A percentile compares a stretch with the other conserved stretches of the same genome.
Evolutionary conservation across 306 rosid species (phyloP).

Genomic region (Prosopis cineraria): DNA sequence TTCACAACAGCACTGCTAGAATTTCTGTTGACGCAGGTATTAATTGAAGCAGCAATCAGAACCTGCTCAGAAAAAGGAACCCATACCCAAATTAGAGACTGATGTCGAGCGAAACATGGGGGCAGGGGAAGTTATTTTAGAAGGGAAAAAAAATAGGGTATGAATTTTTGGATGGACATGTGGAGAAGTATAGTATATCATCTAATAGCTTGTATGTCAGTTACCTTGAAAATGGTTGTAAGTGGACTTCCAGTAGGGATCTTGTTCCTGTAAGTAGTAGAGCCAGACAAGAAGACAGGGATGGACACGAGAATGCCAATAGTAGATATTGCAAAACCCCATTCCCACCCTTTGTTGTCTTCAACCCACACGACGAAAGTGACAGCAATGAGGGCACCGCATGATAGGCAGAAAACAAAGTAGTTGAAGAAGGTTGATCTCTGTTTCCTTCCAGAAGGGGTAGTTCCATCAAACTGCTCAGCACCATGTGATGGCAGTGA

Average conservation of each 20-base stretch:
- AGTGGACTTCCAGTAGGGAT: constrained; percentile 87
- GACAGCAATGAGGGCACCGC: constrained; percentile 81
- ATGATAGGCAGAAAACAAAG: constrained; percentile 74
- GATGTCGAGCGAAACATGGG: neutral
- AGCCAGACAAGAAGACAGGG: constrained; percentile 70
- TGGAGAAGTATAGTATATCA: neutral
- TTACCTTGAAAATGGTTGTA: constrained; percentile 83
- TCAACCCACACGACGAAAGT: constrained; percentile 94
- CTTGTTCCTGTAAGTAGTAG: constrained; percentile 68
- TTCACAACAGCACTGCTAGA: constrained; percentile 64
- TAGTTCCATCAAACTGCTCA: constrained; percentile 79
- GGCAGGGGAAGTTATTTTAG: neutral
- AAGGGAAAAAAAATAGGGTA: neutral
- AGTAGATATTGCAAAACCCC: constrained; percentile 90
- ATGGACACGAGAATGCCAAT: constrained; percentile 67
- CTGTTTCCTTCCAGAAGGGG: constrained; percentile 67
- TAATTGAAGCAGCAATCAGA: constrained; percentile 57
- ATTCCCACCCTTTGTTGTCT: constrained; percentile 92
- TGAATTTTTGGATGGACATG: too few relatives aligned
- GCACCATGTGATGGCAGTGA: constrained; percentile 86
- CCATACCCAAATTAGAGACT: neutral
- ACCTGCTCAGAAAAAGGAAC: constrained; percentile 52
- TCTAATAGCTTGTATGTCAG: neutral
- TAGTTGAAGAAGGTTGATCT: constrained; percentile 93
- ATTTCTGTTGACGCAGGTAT: constrained; percentile 44